phyloP scores from a whole-genome alignment of 495 filamentous ascomycete genomes.

The Hypoxylon fragiforme region DNA sequence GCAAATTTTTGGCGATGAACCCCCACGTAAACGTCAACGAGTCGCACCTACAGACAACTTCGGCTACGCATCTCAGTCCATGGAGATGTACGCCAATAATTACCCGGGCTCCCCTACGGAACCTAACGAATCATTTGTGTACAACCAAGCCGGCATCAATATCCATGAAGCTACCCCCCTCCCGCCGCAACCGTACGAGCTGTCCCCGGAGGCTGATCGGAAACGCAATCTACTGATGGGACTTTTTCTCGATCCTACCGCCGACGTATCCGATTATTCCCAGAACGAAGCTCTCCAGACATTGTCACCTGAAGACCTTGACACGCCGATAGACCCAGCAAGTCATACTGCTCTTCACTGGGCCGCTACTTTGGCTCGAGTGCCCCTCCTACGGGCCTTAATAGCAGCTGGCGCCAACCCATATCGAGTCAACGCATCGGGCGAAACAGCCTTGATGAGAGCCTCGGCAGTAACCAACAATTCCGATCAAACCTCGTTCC shows the following conservation, averaged over 20 bases:
- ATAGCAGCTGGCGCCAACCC: slow-evolving; percentile 84
- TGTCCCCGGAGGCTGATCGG: slow-evolving; percentile 65
- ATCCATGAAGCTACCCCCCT: slow-evolving; percentile 60
- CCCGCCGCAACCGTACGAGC: slow-evolving; percentile 69
- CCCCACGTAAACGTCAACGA: slow-evolving; percentile 77
- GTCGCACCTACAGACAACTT: slow-evolving; percentile 53
- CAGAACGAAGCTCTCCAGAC: slow-evolving; percentile 50
- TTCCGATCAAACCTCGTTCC: slow-evolving; percentile 75
- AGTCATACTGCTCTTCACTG: slow-evolving; percentile 91
- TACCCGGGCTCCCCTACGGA: slow-evolving; percentile 74
- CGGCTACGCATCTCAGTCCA: slow-evolving; percentile 51
- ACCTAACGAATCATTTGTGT: slow-evolving; percentile 81
- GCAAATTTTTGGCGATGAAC: slow-evolving; percentile 63
- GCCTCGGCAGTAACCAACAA: slow-evolving; percentile 89
- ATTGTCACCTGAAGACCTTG: slow-evolving; percentile 79
- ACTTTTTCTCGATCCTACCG: slow-evolving; percentile 80
- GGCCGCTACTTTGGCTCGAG: slow-evolving; percentile 92
- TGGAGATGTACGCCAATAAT: slow-evolving; percentile 53
- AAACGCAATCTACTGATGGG: slow-evolving; percentile 81
- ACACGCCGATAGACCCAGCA: slow-evolving; percentile 84
- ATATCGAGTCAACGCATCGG: slow-evolving; percentile 79
- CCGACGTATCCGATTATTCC: slow-evolving; percentile 58
- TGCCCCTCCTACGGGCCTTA: slow-evolving; percentile 75
- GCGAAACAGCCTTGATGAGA: slow-evolving; percentile 90
- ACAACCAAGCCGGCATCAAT: slow-evolving; percentile 59